phyloP scores from a whole-genome alignment of 768 basidiomycete genomes.

The Termitomyces sp. region DNA sequence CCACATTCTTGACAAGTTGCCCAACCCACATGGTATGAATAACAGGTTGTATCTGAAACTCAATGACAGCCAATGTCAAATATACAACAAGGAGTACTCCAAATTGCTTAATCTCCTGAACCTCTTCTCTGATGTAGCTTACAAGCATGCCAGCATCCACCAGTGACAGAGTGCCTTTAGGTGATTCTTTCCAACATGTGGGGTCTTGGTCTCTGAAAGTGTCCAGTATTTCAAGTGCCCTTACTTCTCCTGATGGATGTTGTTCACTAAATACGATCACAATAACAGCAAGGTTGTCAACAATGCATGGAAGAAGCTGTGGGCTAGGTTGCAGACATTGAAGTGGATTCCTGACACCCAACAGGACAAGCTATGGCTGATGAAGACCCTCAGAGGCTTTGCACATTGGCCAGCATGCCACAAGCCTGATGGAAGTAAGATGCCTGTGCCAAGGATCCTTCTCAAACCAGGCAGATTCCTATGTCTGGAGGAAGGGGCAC shows the following conservation, averaged over 20 bases:
- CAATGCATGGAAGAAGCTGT: not conserved
- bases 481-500: not conserved
- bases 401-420: not conserved
- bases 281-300: not conserved
- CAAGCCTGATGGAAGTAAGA: not conserved
- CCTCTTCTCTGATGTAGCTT: not conserved
- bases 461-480: not conserved
- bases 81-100: not conserved
- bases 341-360: not conserved
- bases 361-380: not conserved
- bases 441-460: not conserved
- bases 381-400: not conserved
- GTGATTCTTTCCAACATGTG: not conserved
- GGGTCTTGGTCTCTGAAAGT: not conserved
- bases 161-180: not conserved
- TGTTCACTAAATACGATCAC: not conserved
- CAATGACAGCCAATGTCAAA: not conserved
- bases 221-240: not conserved
- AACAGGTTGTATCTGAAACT: conserved; percentile 9
- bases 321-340: not conserved
- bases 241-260: not conserved
- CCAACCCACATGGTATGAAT: conserved; percentile 1
- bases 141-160: not conserved
- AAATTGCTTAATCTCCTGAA: not conserved
- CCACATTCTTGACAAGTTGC: conserved; percentile 2